These are phyloP conservation scores for Podospora pseudoanserina DNA, from an alignment of 495 filamentous ascomycete species.

Conservation along the genomic window DNA sequence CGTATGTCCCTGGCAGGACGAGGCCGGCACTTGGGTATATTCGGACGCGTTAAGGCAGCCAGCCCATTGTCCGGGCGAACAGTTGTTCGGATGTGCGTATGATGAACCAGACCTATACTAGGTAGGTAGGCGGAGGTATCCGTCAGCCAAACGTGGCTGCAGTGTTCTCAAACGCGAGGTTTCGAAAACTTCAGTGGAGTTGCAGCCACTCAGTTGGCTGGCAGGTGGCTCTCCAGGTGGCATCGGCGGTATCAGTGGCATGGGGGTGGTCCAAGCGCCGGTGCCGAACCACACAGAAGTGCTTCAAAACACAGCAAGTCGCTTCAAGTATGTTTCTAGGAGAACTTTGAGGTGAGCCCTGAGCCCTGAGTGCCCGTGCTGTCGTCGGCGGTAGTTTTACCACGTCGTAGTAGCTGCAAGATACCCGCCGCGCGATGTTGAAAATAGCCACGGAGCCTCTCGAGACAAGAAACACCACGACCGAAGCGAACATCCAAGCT, in stretches of 20 bases:
- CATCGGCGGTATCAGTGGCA: not conserved
- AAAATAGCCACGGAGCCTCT: not conserved
- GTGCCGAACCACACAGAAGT: constrained; percentile 12
- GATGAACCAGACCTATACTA: constrained; percentile 6
- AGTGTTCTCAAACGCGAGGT: not conserved
- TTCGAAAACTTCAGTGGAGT: not conserved
- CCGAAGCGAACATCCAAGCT: not conserved
- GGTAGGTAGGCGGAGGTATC: constrained; percentile 2
- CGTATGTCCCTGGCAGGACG: constrained; percentile 17
- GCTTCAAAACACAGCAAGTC: constrained; percentile 9
- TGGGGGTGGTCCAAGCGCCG: constrained; percentile 7
- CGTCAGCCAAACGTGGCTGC: constrained; percentile 8
- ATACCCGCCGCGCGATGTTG: not conserved
- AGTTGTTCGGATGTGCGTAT: constrained; percentile 23
- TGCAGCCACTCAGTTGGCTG: constrained; percentile 15
- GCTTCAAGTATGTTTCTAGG: constrained; percentile 16
- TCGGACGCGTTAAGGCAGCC: constrained; percentile 21
- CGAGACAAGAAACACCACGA: not conserved
- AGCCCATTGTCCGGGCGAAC: constrained; percentile 27
- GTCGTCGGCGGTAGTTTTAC: constrained; percentile 2
- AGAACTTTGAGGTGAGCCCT: not conserved
- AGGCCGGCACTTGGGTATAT: constrained; percentile 35
- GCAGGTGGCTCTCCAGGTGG: constrained; percentile 6
- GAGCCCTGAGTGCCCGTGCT: not conserved
- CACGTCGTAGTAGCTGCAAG: not conserved